These are phyloP conservation scores for Cercospora zeae-maydis DNA, from an alignment of 2,329 filamentous ascomycete genomes.

Conservation along the genomic window DNA sequence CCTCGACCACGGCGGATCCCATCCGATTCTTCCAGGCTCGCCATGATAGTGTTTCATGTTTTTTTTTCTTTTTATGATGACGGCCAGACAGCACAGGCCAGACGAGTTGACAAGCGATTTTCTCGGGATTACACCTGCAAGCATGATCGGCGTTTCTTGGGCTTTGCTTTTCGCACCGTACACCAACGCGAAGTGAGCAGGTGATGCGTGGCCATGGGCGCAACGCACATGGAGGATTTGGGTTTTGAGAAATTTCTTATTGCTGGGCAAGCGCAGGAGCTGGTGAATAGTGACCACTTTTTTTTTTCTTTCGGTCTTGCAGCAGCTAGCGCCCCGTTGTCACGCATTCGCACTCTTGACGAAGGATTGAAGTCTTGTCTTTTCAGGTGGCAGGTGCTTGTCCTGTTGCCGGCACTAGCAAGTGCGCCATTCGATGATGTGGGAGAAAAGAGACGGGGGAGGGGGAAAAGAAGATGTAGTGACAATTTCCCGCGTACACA, in stretches of 20 bases:
- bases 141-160: slow-evolving; percentile 9
- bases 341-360: slow-evolving; percentile 5
- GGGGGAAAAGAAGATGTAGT: background rate
- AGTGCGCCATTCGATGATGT: background rate
- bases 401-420: background rate
- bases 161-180: background rate
- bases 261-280: slow-evolving; percentile 14
- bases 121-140: background rate
- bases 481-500: slow-evolving; percentile 3
- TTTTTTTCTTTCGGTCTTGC: background rate
- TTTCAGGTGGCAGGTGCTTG: background rate
- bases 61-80: slow-evolving; percentile 8
- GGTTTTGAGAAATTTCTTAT: background rate
- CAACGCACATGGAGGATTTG: slow-evolving; percentile 1
- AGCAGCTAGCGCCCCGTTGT: background rate
- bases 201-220: background rate
- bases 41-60: slow-evolving; percentile 1
- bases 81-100: slow-evolving; percentile 11
- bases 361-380: slow-evolving; percentile 9
- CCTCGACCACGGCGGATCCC: background rate
- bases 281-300: slow-evolving; percentile 4
- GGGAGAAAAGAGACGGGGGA: background rate
- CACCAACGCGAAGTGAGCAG: slow-evolving; percentile 12
- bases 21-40: background rate
- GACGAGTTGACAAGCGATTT: slow-evolving; percentile 1